These are phyloP conservation scores for Trifolium dubium DNA, from an alignment of 306 rosid species.

Conservation along the genomic window DNA sequence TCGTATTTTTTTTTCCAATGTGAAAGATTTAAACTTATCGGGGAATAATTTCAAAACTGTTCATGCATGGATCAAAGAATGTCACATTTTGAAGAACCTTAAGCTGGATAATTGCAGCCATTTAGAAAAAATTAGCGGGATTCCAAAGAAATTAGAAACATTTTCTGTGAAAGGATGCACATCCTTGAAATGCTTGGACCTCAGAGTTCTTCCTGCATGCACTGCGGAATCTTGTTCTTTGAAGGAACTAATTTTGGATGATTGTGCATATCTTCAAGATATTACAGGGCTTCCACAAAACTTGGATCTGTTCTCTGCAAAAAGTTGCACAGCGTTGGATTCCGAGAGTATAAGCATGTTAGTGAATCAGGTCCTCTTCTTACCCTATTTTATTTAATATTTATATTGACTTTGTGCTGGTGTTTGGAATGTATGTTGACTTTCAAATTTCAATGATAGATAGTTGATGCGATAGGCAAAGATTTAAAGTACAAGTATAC, in stretches of 20 bases:
- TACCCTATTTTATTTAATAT: background rate
- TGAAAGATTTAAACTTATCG: conserved; percentile 11
- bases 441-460: background rate
- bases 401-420: too few relatives aligned
- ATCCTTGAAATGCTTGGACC: background rate
- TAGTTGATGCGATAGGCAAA: background rate
- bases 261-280: background rate
- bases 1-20: background rate
- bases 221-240: background rate
- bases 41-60: conserved; percentile 8
- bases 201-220: background rate
- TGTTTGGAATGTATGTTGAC: too few relatives aligned
- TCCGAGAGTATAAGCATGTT: background rate
- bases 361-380: conserved; percentile 5
- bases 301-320: background rate
- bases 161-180: background rate
- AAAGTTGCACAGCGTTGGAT: background rate
- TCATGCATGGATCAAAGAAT: background rate
- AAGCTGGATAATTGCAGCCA: background rate
- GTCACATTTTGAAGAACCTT: conserved; percentile 3
- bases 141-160: background rate
- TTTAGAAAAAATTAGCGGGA: background rate
- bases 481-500: background rate
- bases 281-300: background rate
- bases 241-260: background rate